Percentiles rank a stretch among this genome's conserved stretches.
These are phyloP conservation scores for Microascus cirrosus DNA, from an alignment of 2,329 filamentous ascomycete species.

Conservation along the genomic window DNA sequence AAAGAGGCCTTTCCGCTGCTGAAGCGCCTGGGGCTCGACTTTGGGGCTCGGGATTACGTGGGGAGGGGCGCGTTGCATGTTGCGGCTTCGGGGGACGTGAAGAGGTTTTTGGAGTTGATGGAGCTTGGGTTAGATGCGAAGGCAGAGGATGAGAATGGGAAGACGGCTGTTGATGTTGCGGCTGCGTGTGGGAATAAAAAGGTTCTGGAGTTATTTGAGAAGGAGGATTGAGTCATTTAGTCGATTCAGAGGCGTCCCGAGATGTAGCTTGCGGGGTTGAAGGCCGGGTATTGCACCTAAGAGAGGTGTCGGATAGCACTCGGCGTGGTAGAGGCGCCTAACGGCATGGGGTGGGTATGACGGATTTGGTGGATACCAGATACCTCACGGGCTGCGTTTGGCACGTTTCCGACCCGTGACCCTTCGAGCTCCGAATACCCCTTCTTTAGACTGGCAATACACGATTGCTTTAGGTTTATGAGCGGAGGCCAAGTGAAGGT, in stretches of 20 bases:
- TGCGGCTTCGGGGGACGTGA: not conserved
- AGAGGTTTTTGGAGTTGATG: constrained; percentile 8
- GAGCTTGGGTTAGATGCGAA: constrained; percentile 16
- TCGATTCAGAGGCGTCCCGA: not conserved
- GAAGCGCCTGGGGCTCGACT: constrained; percentile 14
- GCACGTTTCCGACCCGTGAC: too few relatives aligned
- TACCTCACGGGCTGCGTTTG: too few relatives aligned
- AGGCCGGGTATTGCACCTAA: too few relatives aligned
- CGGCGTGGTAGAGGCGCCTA: too few relatives aligned
- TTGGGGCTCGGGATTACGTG: constrained; percentile 11
- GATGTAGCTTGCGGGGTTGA: not conserved
- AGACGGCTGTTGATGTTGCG: constrained; percentile 21
- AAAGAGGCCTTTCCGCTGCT: constrained; percentile 6
- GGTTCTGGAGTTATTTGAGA: constrained; percentile 17
- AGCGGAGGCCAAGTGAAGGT: too few relatives aligned
- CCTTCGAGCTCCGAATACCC: too few relatives aligned
- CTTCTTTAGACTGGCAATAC: too few relatives aligned
- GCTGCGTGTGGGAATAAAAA: constrained; percentile 15
- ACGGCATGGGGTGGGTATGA: too few relatives aligned
- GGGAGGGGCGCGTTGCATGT: constrained; percentile 14
- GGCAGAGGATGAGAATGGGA: constrained; percentile 15
- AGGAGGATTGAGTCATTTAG: not conserved
- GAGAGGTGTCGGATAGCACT: too few relatives aligned
- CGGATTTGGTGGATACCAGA: too few relatives aligned
- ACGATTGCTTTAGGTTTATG: too few relatives aligned